Conservation (phyloP, 2,329 filamentous ascomycete species). For the Diaporthe sp. region DNA sequence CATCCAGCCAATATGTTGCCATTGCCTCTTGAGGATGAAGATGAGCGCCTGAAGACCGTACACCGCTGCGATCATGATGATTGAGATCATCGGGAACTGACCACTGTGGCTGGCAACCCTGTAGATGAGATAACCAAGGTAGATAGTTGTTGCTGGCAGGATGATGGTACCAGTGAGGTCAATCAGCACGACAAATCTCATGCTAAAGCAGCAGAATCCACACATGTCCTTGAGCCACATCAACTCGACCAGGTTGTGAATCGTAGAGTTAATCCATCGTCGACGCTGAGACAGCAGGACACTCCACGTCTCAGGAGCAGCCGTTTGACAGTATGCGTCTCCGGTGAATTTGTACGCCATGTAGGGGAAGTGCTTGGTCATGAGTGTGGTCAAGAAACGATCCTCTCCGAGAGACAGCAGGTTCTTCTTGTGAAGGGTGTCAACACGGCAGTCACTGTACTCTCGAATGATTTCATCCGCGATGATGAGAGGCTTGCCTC, state of each 20-base stretch:
- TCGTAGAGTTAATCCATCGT: constrained; percentile 99
- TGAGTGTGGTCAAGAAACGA: constrained; percentile 95
- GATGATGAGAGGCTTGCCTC: constrained; percentile 93
- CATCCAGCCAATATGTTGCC: constrained; percentile 99
- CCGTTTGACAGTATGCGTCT: constrained; percentile 92
- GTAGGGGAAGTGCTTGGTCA: constrained; percentile 96
- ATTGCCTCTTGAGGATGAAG: constrained; percentile 96
- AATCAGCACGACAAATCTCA: constrained; percentile 96
- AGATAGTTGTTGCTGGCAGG: constrained; percentile 87
- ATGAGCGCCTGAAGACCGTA: constrained; percentile 97
- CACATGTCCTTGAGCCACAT: constrained; percentile 93
- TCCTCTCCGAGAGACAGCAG: constrained; percentile 93
- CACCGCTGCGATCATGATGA: constrained; percentile 88
- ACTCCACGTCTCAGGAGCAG: constrained; percentile 92
- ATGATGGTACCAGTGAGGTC: constrained; percentile 94
- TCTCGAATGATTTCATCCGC: constrained; percentile 88
- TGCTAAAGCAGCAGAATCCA: constrained; percentile 98
- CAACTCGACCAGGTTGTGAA: constrained; percentile 94
- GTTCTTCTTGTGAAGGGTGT: constrained; percentile 98
- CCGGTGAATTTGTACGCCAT: constrained; percentile 98
- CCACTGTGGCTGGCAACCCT: constrained; percentile 74
- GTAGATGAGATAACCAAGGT: constrained; percentile 91
- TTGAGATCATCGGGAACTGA: constrained; percentile 85
- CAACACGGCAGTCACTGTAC: constrained; percentile 88
- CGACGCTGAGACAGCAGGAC: constrained; percentile 97